These are phyloP conservation scores for Pleoardoris graminearum DNA, from an alignment of 2,329 filamentous ascomycete species.

Conservation along the genomic window DNA sequence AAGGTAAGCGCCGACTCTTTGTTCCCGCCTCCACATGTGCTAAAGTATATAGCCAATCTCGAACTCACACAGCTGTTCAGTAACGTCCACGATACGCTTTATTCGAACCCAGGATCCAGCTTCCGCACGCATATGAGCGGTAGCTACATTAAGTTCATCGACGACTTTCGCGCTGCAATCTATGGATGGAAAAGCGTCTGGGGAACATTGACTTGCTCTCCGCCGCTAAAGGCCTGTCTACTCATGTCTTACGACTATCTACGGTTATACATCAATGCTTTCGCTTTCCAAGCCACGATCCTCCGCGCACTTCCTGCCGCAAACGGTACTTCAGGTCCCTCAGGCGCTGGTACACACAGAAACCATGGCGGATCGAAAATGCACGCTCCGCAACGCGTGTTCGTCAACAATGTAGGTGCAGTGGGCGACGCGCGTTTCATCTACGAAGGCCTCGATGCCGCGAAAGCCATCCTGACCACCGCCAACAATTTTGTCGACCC, in stretches of 20 bases:
- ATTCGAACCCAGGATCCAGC: conserved; percentile 70
- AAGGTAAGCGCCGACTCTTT: conserved; percentile 34
- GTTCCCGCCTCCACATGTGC: neutral
- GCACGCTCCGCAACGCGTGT: conserved; percentile 48
- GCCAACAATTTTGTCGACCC: conserved; percentile 56
- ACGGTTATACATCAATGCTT: conserved; percentile 73
- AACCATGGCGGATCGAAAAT: conserved; percentile 23
- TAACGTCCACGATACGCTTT: conserved; percentile 74
- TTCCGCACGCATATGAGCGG: conserved; percentile 72
- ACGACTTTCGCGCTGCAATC: conserved; percentile 71
- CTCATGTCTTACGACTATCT: conserved; percentile 74
- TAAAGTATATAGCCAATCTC: conserved; percentile 56
- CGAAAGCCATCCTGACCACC: conserved; percentile 55
- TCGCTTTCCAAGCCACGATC: conserved; percentile 73
- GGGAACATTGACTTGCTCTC: conserved; percentile 67
- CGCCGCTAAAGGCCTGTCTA: conserved; percentile 67
- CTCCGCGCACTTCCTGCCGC: conserved; percentile 48
- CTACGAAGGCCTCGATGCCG: conserved; percentile 55
- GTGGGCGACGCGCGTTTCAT: conserved; percentile 56
- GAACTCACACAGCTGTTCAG: conserved; percentile 73
- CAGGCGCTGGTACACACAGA: conserved; percentile 2
- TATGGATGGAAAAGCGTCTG: conserved; percentile 72
- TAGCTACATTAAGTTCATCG: conserved; percentile 74
- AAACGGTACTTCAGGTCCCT: conserved; percentile 16
- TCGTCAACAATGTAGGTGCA: conserved; percentile 55